phyloP scores from a whole-genome alignment of 768 basidiomycete species.

The Dioszegia aurantiaca region DNA sequence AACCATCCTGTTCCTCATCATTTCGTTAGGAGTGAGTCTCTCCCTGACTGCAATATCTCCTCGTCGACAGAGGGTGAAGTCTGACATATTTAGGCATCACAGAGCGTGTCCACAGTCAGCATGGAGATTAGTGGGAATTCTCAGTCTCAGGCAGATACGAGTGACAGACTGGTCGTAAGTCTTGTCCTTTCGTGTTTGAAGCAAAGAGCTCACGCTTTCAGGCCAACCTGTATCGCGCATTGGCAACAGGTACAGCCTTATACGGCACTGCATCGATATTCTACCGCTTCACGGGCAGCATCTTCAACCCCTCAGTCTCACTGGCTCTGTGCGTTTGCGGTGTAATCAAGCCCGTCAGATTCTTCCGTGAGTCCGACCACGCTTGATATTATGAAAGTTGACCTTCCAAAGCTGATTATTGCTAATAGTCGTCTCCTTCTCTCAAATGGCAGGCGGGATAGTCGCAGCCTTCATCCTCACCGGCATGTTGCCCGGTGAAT shows the following conservation, averaged over 20 bases:
- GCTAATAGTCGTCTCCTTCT: constrained; percentile 29
- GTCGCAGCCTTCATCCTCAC: constrained; percentile 39
- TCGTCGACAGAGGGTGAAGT: not conserved
- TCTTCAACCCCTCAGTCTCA: constrained; percentile 47
- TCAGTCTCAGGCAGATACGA: constrained; percentile 18
- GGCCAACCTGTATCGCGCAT: constrained; percentile 39
- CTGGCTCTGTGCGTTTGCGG: constrained; percentile 43
- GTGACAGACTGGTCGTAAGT: constrained; percentile 27
- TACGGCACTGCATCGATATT: constrained; percentile 46
- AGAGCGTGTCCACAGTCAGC: constrained; percentile 35
- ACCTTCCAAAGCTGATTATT: too few species aligned
- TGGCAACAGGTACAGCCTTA: constrained; percentile 43
- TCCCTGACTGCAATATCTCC: too few species aligned
- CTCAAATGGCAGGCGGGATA: constrained; percentile 42
- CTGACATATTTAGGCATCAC: constrained; percentile 28
- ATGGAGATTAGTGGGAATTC: constrained; percentile 13
- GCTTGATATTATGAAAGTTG: too few species aligned
- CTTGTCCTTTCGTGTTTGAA: not conserved
- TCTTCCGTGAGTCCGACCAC: constrained; percentile 38
- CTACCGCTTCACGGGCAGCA: constrained; percentile 48
- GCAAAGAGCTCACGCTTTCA: constrained; percentile 9
- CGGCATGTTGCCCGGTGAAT: constrained; percentile 40
- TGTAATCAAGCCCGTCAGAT: constrained; percentile 45
- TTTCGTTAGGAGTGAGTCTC: constrained; percentile 37
- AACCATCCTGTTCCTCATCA: constrained; percentile 44